Percentiles rank a stretch among this genome's conserved stretches.
Conservation (phyloP, 768 basidiomycete species). For the Pleurotus giganteus region DNA sequence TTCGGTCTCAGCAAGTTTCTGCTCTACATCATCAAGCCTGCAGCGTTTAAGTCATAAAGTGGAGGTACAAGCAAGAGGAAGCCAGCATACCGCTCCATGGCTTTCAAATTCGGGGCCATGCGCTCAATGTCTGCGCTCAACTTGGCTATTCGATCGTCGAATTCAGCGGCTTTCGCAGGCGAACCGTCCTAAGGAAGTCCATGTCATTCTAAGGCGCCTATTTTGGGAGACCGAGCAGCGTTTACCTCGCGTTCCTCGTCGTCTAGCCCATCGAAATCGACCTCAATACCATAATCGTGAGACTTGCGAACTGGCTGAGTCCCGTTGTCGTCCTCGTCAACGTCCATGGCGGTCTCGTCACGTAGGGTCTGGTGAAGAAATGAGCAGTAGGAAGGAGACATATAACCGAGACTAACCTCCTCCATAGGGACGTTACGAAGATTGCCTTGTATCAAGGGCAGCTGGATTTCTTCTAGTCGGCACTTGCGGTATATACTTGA, state of each 20-base stretch:
- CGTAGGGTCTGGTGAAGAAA: slow-evolving; percentile 59
- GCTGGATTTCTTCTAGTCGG: slow-evolving; percentile 84
- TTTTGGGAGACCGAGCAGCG: background rate
- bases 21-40: slow-evolving; percentile 82
- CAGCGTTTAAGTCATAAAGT: background rate
- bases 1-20: slow-evolving; percentile 84
- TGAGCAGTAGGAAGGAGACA: slow-evolving; percentile 7
- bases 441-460: slow-evolving; percentile 75
- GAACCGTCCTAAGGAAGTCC: slow-evolving; percentile 49
- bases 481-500: slow-evolving; percentile 88
- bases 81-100: slow-evolving; percentile 77
- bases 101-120: slow-evolving; percentile 97
- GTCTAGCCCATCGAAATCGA: slow-evolving; percentile 74
- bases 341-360: slow-evolving; percentile 88
- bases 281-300: slow-evolving; percentile 85
- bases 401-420: slow-evolving; percentile 53
- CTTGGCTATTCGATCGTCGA: slow-evolving; percentile 72
- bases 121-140: slow-evolving; percentile 80
- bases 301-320: slow-evolving; percentile 71
- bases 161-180: slow-evolving; percentile 60
- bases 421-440: slow-evolving; percentile 92
- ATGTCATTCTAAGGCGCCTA: background rate
- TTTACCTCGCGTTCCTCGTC: slow-evolving; percentile 73
- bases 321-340: slow-evolving; percentile 85
- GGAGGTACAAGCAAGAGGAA: background rate